phyloP scores from a whole-genome alignment of 345 rosid genomes.

The Populus ilicifolia region DNA sequence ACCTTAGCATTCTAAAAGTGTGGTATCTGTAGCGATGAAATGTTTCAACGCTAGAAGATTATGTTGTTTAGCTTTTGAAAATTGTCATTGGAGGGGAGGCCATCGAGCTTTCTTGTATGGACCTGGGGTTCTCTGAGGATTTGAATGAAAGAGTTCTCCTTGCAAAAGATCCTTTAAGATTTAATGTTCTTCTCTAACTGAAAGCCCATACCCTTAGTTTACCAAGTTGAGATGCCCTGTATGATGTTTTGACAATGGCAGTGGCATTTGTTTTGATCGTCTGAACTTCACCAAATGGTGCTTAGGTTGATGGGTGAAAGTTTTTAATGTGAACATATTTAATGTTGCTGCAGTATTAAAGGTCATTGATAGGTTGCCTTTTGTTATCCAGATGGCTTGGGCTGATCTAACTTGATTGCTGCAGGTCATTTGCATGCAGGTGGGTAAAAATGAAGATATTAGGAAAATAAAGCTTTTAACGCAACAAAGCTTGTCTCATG shows the following conservation, averaged over 20 bases:
- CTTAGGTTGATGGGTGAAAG: neutral
- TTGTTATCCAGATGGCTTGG: constrained; percentile 8
- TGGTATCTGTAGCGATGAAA: neutral
- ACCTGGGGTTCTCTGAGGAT: neutral
- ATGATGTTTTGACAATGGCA: neutral
- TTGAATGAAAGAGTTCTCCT: neutral
- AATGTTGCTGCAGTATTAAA: neutral
- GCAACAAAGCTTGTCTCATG: constrained; percentile 74
- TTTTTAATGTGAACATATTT: constrained; percentile 1
- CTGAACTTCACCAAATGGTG: neutral
- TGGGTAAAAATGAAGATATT: constrained; percentile 72
- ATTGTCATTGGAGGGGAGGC: neutral
- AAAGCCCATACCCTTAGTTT: neutral
- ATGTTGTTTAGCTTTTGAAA: constrained; percentile 4
- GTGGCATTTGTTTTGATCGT: constrained; percentile 1
- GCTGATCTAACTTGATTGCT: constrained; percentile 21
- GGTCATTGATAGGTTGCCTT: neutral
- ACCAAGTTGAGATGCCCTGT: neutral
- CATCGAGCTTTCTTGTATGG: neutral
- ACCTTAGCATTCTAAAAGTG: neutral
- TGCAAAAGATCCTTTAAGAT: neutral
- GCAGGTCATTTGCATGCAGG: constrained; percentile 79
- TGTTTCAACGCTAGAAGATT: neutral
- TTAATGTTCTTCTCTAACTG: neutral
- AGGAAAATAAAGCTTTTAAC: constrained; percentile 63